Conservation (phyloP, 495 filamentous ascomycete genomes). For the Aspergillus mulundensis region DNA sequence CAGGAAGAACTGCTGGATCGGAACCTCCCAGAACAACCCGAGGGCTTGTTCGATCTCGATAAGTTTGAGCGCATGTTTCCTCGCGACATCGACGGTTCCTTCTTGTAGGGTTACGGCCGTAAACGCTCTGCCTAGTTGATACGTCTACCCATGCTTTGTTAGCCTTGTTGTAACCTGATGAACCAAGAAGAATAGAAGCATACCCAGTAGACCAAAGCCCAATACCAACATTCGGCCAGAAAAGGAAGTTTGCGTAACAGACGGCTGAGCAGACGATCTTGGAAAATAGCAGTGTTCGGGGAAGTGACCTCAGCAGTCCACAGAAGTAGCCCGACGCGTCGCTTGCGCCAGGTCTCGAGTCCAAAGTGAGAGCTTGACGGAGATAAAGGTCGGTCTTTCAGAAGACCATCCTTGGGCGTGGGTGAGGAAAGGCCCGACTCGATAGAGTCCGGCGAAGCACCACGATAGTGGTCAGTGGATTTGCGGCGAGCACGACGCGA, state of each 20-base stretch:
- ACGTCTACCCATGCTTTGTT: constrained; percentile 37
- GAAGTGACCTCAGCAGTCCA: constrained; percentile 38
- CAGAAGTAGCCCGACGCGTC: constrained; percentile 36
- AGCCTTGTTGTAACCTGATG: background rate
- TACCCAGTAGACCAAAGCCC: constrained; percentile 67
- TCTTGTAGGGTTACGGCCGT: constrained; percentile 57
- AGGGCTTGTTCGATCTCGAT: constrained; percentile 51
- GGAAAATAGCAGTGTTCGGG: constrained; percentile 53
- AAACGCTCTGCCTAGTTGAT: constrained; percentile 60
- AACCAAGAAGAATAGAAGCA: constrained; percentile 1
- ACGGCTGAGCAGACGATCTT: constrained; percentile 50
- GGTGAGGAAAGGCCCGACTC: constrained; percentile 29
- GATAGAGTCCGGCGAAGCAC: constrained; percentile 25
- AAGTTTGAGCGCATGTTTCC: constrained; percentile 54
- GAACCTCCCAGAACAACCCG: constrained; percentile 54
- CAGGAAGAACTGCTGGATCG: constrained; percentile 54
- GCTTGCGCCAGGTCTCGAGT: constrained; percentile 39
- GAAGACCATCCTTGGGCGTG: constrained; percentile 30
- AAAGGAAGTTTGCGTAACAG: constrained; percentile 69
- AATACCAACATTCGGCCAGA: constrained; percentile 76
- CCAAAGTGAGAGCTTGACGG: constrained; percentile 21
- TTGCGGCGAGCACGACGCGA: constrained; percentile 16
- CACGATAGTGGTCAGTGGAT: constrained; percentile 18
- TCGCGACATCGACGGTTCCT: constrained; percentile 53
- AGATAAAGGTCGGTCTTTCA: constrained; percentile 24